Evolutionary conservation across 1,139 yeast species (phyloP), one percentile per base, ranked within the genome.

Genomic region (Lipomyces yarrowii): DNA sequence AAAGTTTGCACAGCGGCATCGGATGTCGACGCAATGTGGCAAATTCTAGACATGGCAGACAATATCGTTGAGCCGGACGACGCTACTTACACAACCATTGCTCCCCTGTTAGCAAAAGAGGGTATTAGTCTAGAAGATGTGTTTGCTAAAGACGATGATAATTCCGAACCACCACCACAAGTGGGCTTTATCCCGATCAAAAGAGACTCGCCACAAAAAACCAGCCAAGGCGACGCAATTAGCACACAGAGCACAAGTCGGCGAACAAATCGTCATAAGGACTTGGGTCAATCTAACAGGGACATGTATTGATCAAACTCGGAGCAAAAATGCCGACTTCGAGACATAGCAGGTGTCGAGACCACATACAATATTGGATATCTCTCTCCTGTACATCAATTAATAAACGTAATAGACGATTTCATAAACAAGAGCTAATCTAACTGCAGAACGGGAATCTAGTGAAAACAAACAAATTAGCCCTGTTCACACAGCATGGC

Each of bases 11-110:
- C 57, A 18, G 18, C 30, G 11, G 48, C 48, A 5, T 30, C 32
- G 5, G 55, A 55, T 18, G 42, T 53, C 5, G 54, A 55, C 37
- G 55, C 59, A 13, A 62, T 63, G 69, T 67, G 57, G 52, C 55
- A 65, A 21, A 37, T 67, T 11, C 56, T 67, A 8, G 60, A 62
- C 3, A 35, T 52, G 11, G 53, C 66, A 1, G 56, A 42, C 10
- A 55, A 53, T 13, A 10, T 26, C 13, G 32, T 61, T 15, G 59
- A 58, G 56, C 56, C 65, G n/a, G 55, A 62, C 37, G 64, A 23
- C 15, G 37, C 30, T 23, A n/a, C 60, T 2, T 32, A 61, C 21
- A 15, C 32, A 60, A 59, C 61, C 10, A 48, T 58, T 30, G 21
- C 21, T n/a, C 48, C 48, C 11, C n/a, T 42, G 8, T 21, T 42